These are phyloP conservation scores for Cicer judaicum DNA, from an alignment of 306 rosid species.

Conservation along the genomic window DNA sequence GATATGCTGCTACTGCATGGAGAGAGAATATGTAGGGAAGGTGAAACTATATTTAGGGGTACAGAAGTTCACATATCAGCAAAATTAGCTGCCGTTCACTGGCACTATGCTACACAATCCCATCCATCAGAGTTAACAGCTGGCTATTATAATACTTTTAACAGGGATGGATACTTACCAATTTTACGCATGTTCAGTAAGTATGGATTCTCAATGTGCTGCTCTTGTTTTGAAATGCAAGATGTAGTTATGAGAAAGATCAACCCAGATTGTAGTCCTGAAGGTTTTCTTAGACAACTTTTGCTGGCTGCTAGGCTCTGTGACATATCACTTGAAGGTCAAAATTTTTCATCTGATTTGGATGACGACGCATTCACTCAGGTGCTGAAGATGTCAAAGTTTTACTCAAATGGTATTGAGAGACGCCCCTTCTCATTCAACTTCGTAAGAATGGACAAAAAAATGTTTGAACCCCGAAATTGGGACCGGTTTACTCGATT, in stretches of 20 bases:
- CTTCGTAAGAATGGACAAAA: constrained; percentile 79
- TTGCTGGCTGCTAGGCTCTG: constrained; percentile 77
- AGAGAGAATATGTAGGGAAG: constrained; percentile 82
- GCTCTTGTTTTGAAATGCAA: constrained; percentile 85
- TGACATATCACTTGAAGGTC: constrained; percentile 82
- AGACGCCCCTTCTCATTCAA: constrained; percentile 84
- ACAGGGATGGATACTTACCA: constrained; percentile 79
- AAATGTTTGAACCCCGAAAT: constrained; percentile 69
- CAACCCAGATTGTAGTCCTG: constrained; percentile 74
- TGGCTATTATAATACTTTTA: constrained; percentile 76
- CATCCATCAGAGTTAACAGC: constrained; percentile 90
- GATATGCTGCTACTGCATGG: constrained; percentile 84
- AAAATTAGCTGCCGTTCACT: constrained; percentile 74
- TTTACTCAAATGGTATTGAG: constrained; percentile 68
- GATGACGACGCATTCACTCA: constrained; percentile 64
- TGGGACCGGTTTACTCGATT: constrained; percentile 86
- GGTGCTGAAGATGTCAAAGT: constrained; percentile 76
- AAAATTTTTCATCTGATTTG: constrained; percentile 60
- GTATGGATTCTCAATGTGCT: constrained; percentile 74
- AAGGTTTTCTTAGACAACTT: constrained; percentile 81
- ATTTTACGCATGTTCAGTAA: constrained; percentile 74
- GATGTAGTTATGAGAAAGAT: constrained; percentile 54
- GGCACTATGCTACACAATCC: constrained; percentile 71
- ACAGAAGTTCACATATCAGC: constrained; percentile 66
- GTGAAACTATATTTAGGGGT: constrained; percentile 78